Evolutionary conservation across 2,329 filamentous ascomycete genomes (phyloP).

Genomic region (Fusarium foetens): DNA sequence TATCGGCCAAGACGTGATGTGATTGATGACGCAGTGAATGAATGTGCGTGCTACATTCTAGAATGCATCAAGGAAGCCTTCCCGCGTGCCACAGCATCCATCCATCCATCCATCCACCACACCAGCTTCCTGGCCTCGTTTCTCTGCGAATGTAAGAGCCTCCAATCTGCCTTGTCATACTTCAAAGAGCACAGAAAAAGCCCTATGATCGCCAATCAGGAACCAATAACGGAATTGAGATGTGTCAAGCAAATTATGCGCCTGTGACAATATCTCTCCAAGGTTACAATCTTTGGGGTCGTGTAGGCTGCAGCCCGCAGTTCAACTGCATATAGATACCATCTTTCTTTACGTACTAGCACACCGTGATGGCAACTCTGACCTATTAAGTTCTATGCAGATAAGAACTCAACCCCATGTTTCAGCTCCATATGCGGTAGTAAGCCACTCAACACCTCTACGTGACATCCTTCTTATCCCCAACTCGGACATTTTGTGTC

Average conservation of each 20-base stretch:
- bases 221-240: not conserved
- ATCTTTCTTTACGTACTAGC: not conserved
- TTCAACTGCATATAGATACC: not conserved
- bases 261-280: not conserved
- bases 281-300: not conserved
- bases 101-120: not conserved
- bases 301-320: not conserved
- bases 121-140: not conserved
- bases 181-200: slow-evolving; percentile 2
- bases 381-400: not conserved
- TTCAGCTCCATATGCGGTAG: not conserved
- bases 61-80: slow-evolving; percentile 6
- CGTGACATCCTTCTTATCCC: not conserved
- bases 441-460: not conserved
- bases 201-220: not conserved
- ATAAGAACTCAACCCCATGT: not conserved
- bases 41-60: slow-evolving; percentile 15
- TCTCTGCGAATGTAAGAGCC: not conserved
- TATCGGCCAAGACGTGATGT: not conserved
- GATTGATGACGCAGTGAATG: not conserved
- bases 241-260: not conserved
- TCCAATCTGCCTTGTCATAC: not conserved
- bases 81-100: not conserved
- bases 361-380: not conserved
- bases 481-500: not conserved